phyloP scores from a whole-genome alignment of 108 stramenopile species.

The Cyclostephanos tholiformis region DNA sequence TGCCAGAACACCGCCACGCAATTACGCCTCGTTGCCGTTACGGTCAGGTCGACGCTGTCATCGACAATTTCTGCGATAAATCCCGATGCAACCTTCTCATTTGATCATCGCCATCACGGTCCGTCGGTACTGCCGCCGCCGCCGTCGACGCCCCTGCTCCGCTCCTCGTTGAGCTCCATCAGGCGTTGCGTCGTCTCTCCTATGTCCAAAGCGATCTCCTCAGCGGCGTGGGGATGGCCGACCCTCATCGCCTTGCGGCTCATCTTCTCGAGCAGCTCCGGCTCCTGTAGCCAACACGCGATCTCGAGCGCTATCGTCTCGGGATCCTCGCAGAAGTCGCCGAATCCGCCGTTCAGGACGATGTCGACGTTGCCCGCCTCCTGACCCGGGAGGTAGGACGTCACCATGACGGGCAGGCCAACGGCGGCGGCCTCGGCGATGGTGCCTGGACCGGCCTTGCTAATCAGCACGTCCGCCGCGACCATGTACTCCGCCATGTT shows the following conservation, averaged over 20 bases:
- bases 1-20: too few species aligned
- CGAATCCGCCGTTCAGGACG: slow-evolving; percentile 75
- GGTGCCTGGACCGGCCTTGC: slow-evolving; percentile 97
- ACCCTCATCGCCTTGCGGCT: slow-evolving; percentile 58
- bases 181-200: slow-evolving; percentile 64
- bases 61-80: neutral
- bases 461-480: slow-evolving; percentile 90
- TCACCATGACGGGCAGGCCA: slow-evolving; percentile 92
- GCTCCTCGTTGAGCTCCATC: slow-evolving; percentile 59
- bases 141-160: slow-evolving; percentile 1
- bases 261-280: slow-evolving; percentile 55
- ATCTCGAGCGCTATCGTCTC: slow-evolving; percentile 59
- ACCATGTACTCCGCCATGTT: slow-evolving; percentile 97
- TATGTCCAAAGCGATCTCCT: slow-evolving; percentile 80
- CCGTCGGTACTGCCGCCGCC: neutral
- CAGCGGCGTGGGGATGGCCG: slow-evolving; percentile 79
- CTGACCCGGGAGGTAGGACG: slow-evolving; percentile 85
- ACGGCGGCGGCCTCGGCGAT: slow-evolving; percentile 95
- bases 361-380: slow-evolving; percentile 89
- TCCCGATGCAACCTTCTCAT: neutral
- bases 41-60: neutral
- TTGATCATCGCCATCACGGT: neutral
- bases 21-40: neutral
- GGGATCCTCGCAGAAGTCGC: slow-evolving; percentile 67
- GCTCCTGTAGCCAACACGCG: slow-evolving; percentile 69